Base-by-base conservation (phyloP, 1,284 basidiomycete species). In the Pseudozyma tsukubaensis region DNA sequence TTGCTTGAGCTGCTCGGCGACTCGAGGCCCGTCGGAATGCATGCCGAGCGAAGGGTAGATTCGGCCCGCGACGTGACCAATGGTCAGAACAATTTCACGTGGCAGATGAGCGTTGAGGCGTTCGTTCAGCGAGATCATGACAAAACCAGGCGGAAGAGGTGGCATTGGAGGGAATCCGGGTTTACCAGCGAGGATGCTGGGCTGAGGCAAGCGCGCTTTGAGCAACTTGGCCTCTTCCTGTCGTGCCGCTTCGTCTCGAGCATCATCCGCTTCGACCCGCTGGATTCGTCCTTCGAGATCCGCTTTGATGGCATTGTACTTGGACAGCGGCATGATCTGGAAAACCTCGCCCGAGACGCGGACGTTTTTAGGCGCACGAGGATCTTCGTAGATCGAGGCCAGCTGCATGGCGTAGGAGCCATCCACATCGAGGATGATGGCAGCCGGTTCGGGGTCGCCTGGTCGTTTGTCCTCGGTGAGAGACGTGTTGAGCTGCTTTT, bases 1-100 rank as follows among this genome's bases (percentile, higher is more conserved):
- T 32, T 50, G 56, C 47, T 51, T 47, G 51, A 70, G 58, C 57
- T 75, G 67, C 34, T 71, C 64, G 4, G 60, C 63, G 19, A 75
- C 72, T 6, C 72, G 59, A 1, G 72, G 72, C 6, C 59, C 67
- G 52, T 75, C 72, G 49, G 72, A 70, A n/a, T 60, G 63, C 64
- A 52, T 60, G 3, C 72, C 67, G 1, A 68, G 44, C 57, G 72
- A 75, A 7, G 72, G 59, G 21, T 75, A 75, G 44, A 75, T 59
- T 13, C 72, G 36, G 14, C 72, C 72, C 3, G 72, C 72, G 3
- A 75, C 36, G 29, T 66, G 59, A 0, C 54, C 54, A 39, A 75
- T 54, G 44, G 34, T 57, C 10, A 75, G 44, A 51, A 57, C 53
- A 11, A 49, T 61, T 63, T 75, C 72, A 12, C 59, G 51, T 19